Percentiles rank a stretch among this genome's conserved stretches.
Conservation (phyloP, 2,329 filamentous ascomycete genomes). For the Colletotrichum liaoningense region DNA sequence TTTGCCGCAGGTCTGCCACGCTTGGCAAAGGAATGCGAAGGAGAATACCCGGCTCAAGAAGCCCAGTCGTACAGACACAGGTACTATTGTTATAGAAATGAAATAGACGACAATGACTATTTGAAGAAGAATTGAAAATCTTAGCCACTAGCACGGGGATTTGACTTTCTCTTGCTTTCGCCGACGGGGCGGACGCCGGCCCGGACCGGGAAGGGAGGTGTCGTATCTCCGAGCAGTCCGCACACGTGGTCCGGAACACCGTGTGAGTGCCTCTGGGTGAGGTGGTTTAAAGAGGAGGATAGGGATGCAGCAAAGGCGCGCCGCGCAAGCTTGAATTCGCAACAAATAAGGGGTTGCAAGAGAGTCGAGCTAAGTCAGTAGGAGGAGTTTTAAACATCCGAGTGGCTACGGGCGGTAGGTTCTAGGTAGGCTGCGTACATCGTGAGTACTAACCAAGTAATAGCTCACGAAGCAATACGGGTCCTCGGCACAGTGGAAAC, state of each 20-base stretch:
- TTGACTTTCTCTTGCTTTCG: not conserved
- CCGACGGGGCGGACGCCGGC: not conserved
- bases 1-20: not conserved
- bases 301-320: not conserved
- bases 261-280: not conserved
- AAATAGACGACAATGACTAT: not conserved
- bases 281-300: not conserved
- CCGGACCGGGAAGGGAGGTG: not conserved
- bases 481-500: not conserved
- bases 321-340: not conserved
- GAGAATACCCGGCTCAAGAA: not conserved
- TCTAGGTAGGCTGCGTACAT: no score
- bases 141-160: not conserved
- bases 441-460: no score
- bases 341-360: not conserved
- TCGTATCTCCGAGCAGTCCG: constrained; percentile 35
- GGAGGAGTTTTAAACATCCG: not conserved
- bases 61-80: not conserved
- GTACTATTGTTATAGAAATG: not conserved
- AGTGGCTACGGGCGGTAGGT: not conserved
- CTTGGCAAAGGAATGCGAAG: not conserved
- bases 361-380: not conserved
- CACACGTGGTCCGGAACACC: not conserved
- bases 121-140: not conserved
- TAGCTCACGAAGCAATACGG: no score